Conservation (phyloP, 2,329 filamentous ascomycete species). For the Pestalotiopsis sp. region DNA sequence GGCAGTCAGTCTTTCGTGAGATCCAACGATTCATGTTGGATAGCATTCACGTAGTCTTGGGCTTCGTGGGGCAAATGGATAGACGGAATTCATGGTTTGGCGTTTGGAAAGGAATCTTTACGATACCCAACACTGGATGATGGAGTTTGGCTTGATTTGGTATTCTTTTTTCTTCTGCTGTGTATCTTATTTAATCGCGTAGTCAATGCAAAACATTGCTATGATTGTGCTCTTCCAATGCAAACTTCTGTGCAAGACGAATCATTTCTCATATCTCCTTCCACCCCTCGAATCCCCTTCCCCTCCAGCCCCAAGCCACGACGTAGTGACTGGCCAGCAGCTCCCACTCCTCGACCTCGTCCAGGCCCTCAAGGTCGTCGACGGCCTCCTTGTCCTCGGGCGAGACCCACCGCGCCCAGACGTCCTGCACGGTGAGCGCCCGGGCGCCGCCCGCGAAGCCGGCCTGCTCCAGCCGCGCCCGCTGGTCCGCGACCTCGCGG, state of each 20-base stretch:
- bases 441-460: conserved; percentile 58
- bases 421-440: conserved; percentile 51
- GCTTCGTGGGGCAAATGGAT: background rate
- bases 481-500: conserved; percentile 69
- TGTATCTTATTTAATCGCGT: background rate
- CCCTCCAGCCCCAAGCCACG: conserved; percentile 84
- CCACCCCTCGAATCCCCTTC: conserved; percentile 39
- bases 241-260: background rate
- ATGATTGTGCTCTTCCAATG: background rate
- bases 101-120: background rate
- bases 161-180: background rate
- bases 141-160: background rate
- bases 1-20: too few relatives aligned
- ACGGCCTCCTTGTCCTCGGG: conserved; percentile 77
- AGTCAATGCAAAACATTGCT: background rate
- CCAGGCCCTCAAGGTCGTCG: conserved; percentile 80
- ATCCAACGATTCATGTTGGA: background rate
- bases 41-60: background rate
- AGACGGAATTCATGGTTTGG: background rate
- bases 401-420: conserved; percentile 78
- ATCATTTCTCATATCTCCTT: background rate
- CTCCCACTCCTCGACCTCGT: conserved; percentile 95
- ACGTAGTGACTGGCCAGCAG: conserved; percentile 88
- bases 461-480: conserved; percentile 63
- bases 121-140: conserved; percentile 3